Evolutionary conservation across 139 green algal genomes (phyloP), one percentile per base, ranked within the genome.

Genomic region (Coelastrella sp.): DNA sequence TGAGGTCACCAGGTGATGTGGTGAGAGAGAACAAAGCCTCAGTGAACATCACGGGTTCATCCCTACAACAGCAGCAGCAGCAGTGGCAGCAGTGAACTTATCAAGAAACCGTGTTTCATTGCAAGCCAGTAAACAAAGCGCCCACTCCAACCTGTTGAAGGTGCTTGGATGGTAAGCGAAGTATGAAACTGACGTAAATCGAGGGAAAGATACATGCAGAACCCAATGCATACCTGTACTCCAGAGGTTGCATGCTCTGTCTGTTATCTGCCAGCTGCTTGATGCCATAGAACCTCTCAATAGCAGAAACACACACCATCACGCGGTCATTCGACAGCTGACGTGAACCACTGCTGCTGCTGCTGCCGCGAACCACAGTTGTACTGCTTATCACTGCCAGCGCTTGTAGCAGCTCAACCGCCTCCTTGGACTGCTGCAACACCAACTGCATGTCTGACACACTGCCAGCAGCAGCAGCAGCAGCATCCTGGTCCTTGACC

Each of bases 241-340:
- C 48, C 48, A 81, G 45, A 7, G 35, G 13, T 27, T 80, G 73
- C 73, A 81, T 66, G 37, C 53, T 83, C 43, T 38, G 27, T 35
- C 57, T 83, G 75, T 83, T 53, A 53, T 83, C 57, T 25, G 53
- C 53, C 53, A 83, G 53, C 23, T 38, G 53, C 37, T 69, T 71
- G 23, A 83, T 23, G 17, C 75, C 75, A 34, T 83, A 83, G 57
- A 69, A 83, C 30, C 53, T 59, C 75, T 83, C 75, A 51, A 83
- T 34, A 23, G 25, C n/a, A 6, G 37, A 27, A 34, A 83, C 34
- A 13, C 13, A 13, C 53, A 72, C 37, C 19, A 51, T 80, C 38
- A 63, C 72, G 30, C 27, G 40, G 9, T 66, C 72, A 15, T 25
- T 63, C 27, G 72, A 62, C 27, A 80, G 30, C 5, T 64, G 9